A percentile compares a stretch with the other conserved stretches of the same genome.
Conservation (phyloP, 2,329 filamentous ascomycete genomes). For the Fusarium agapanthi region DNA sequence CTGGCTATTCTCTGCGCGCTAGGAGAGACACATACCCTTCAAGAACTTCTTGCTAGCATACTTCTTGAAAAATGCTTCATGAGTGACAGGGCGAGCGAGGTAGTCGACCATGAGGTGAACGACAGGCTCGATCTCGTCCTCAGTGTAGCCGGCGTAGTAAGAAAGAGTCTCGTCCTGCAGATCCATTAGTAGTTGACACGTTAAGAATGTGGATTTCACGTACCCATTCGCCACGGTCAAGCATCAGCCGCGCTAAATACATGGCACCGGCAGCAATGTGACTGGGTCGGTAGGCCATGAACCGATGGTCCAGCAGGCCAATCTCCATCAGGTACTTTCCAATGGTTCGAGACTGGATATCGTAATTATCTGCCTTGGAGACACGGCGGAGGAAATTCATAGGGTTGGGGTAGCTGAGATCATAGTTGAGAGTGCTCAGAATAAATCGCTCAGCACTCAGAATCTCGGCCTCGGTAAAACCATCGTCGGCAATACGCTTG, state of each 20-base stretch:
- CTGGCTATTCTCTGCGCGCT: not conserved
- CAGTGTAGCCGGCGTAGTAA: constrained; percentile 92
- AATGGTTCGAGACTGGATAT: constrained; percentile 95
- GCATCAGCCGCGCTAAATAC: constrained; percentile 90
- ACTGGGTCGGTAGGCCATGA: constrained; percentile 89
- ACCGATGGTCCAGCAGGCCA: constrained; percentile 91
- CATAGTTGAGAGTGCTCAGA: constrained; percentile 89
- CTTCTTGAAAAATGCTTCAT: constrained; percentile 99
- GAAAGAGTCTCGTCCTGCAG: constrained; percentile 80
- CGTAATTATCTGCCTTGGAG: constrained; percentile 99
- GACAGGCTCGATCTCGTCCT: constrained; percentile 92
- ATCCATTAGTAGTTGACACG: constrained; percentile 42
- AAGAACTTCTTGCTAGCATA: constrained; percentile 99
- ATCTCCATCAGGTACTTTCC: constrained; percentile 99
- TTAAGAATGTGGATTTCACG: constrained; percentile 46
- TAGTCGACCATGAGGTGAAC: constrained; percentile 97
- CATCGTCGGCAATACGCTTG: constrained; percentile 94
- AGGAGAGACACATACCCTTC: constrained; percentile 75
- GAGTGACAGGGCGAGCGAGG: constrained; percentile 85
- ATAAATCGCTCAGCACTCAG: constrained; percentile 97
- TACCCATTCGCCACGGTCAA: constrained; percentile 93
- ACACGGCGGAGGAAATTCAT: constrained; percentile 99
- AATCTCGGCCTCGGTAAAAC: constrained; percentile 94
- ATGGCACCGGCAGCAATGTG: constrained; percentile 92
- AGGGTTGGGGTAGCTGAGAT: constrained; percentile 97